Evolutionary conservation across 1,284 basidiomycete genomes (phyloP).

Genomic region (Sanguinoderma infundibulare): DNA sequence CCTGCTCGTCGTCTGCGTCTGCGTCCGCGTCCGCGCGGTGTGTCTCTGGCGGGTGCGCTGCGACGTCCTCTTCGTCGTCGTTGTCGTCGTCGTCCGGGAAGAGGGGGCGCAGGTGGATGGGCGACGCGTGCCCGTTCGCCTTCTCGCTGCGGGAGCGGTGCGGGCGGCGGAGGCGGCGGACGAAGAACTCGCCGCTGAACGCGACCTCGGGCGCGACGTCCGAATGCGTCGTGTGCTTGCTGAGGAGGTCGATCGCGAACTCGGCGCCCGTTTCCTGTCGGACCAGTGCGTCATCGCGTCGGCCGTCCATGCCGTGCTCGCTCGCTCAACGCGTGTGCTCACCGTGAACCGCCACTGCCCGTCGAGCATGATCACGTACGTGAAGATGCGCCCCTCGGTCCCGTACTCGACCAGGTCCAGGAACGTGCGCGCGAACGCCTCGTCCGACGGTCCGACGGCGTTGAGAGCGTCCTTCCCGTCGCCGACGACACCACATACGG

Average conservation of each 20-base stretch:
- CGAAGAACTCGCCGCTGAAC: conserved; percentile 44
- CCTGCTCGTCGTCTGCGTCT: conserved; percentile 8
- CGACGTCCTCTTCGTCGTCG: conserved; percentile 15
- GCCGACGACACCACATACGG: conserved; percentile 41
- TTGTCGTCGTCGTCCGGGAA: neutral
- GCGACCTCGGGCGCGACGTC: conserved; percentile 46
- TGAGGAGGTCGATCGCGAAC: conserved; percentile 50
- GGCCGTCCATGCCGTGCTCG: neutral
- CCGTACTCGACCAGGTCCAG: conserved; percentile 48
- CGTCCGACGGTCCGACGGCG: neutral
- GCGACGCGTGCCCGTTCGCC: neutral
- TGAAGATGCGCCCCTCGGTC: conserved; percentile 46
- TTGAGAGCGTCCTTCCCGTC: conserved; percentile 7
- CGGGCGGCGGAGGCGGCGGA: conserved; percentile 29
- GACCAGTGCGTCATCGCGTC: neutral
- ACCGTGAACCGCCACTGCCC: conserved; percentile 49
- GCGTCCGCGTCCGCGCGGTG: neutral
- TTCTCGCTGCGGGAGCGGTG: neutral
- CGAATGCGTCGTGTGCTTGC: conserved; percentile 57
- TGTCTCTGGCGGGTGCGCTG: neutral
- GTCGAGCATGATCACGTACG: conserved; percentile 51
- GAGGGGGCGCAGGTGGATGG: neutral
- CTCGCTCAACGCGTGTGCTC: neutral
- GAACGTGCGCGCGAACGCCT: conserved; percentile 43
- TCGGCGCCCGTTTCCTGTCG: conserved; percentile 49